These are phyloP conservation scores for Mytilinidion resinicola DNA, from an alignment of 495 filamentous ascomycete genomes.

Conservation along the genomic window DNA sequence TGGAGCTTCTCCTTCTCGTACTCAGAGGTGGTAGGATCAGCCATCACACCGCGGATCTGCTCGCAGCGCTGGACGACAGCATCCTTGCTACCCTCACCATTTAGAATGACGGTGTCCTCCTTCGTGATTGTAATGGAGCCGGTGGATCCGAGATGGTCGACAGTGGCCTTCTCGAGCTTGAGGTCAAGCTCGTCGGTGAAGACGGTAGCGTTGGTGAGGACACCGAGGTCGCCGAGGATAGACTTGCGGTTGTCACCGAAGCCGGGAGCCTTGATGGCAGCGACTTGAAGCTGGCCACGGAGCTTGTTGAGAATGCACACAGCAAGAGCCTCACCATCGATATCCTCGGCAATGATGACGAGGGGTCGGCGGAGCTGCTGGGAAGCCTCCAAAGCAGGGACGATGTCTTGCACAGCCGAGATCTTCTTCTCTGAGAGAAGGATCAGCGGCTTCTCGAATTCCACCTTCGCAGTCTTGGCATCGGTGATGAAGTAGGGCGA, in stretches of 20 bases:
- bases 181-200: constrained; percentile 97
- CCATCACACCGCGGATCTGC: constrained; percentile 97
- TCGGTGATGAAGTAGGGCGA: constrained; percentile 99
- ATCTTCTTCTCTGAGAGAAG: constrained; percentile 99
- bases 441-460: constrained; percentile 98
- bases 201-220: constrained; percentile 93
- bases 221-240: constrained; percentile 90
- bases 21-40: constrained; percentile 85
- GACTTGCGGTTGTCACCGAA: constrained; percentile 99
- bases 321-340: constrained; percentile 95
- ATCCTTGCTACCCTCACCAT: constrained; percentile 96
- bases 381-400: constrained; percentile 93
- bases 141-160: constrained; percentile 93
- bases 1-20: constrained; percentile 99
- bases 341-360: constrained; percentile 98
- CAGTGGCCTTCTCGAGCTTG: constrained; percentile 95
- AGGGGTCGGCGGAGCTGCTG: constrained; percentile 91
- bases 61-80: constrained; percentile 90
- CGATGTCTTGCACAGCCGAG: constrained; percentile 95
- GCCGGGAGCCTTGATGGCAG: constrained; percentile 96
- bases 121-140: constrained; percentile 99
- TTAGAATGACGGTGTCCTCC: constrained; percentile 98
- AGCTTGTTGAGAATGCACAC: constrained; percentile 99
- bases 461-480: constrained; percentile 94
- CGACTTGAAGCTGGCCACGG: constrained; percentile 96